phyloP scores from a whole-genome alignment of 2,329 filamentous ascomycete species.

The Metarhizium sp. region DNA sequence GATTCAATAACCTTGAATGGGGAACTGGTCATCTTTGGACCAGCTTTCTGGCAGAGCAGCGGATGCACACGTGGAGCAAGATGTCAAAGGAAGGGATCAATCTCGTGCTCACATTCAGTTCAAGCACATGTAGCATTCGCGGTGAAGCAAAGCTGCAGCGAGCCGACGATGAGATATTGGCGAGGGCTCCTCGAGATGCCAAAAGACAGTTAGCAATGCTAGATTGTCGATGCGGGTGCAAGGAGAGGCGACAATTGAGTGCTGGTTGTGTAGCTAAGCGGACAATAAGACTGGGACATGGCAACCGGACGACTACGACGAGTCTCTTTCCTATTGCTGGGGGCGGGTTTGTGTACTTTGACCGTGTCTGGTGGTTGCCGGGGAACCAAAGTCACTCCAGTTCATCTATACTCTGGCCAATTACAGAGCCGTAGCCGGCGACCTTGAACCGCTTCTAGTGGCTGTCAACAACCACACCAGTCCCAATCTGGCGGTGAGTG shows the following conservation, averaged over 20 bases:
- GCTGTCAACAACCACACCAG: not conserved
- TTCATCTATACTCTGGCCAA: not conserved
- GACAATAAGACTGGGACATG: constrained; percentile 2
- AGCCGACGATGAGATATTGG: not conserved
- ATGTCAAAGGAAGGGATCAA: not conserved
- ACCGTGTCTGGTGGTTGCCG: constrained; percentile 16
- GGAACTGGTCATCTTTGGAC: not conserved
- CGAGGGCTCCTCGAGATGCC: not conserved
- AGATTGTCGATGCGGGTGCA: constrained; percentile 8
- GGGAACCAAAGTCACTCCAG: constrained; percentile 6
- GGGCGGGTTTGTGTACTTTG: constrained; percentile 25
- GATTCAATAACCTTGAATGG: not conserved
- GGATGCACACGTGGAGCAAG: not conserved
- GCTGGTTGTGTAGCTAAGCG: not conserved
- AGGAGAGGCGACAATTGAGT: constrained; percentile 5
- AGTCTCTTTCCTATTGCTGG: constrained; percentile 5
- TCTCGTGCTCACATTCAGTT: constrained; percentile 14
- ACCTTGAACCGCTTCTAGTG: not conserved
- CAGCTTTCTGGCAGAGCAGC: not conserved
- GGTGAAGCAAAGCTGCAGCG: constrained; percentile 7
- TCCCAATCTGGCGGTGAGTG: not conserved
- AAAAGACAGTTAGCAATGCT: constrained; percentile 20
- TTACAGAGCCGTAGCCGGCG: not conserved
- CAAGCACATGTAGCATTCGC: constrained; percentile 19
- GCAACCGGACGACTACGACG: constrained; percentile 6